These are phyloP conservation scores for Ganoderma lingzhi DNA, from an alignment of 1,284 basidiomycete genomes.

Conservation along the genomic window DNA sequence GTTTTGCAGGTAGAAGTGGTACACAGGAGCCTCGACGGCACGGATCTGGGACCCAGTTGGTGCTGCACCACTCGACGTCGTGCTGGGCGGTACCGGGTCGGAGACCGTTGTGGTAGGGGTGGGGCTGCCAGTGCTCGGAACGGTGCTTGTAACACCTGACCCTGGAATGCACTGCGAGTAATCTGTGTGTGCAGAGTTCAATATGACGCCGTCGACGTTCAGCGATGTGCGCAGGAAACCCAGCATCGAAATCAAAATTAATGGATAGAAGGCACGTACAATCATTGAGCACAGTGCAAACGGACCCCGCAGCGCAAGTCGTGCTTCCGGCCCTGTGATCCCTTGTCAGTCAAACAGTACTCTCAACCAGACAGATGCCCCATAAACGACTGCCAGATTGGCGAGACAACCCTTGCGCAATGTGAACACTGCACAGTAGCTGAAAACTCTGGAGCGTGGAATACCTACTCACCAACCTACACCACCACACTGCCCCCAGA, in stretches of 20 bases:
- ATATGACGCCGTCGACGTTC: conserved; percentile 14
- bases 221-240: conserved; percentile 11
- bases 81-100: conserved; percentile 40
- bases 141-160: conserved; percentile 26
- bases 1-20: conserved; percentile 65
- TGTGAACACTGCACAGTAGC: neutral
- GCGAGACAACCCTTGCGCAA: neutral
- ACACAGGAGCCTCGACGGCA: conserved; percentile 60
- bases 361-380: neutral
- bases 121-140: conserved; percentile 29
- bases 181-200: conserved; percentile 41
- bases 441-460: neutral
- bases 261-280: conserved; percentile 42
- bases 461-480: conserved; percentile 49
- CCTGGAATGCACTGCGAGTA: conserved; percentile 60
- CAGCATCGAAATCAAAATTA: neutral
- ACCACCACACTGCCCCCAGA: conserved; percentile 59
- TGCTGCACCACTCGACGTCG: conserved; percentile 51
- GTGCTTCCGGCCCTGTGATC: conserved; percentile 53
- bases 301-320: conserved; percentile 54
- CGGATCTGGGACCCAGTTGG: conserved; percentile 64
- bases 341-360: conserved; percentile 13
- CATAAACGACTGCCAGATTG: conserved; percentile 3
- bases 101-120: conserved; percentile 46
- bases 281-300: conserved; percentile 51